Conservation (phyloP, 83 land plant species). For the Picea mariana region DNA sequence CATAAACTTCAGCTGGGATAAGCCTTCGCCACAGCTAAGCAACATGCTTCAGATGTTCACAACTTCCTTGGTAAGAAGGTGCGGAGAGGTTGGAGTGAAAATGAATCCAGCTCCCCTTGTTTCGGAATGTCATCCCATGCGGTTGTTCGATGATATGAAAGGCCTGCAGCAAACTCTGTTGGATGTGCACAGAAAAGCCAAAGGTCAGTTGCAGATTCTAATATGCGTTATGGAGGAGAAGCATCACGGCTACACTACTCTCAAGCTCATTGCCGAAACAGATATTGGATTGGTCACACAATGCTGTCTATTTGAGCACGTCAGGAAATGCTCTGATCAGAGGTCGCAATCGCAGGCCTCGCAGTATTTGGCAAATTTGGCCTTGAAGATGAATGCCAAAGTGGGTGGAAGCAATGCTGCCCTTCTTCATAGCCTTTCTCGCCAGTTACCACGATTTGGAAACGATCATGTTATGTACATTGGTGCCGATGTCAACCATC, state of each 20-base stretch:
- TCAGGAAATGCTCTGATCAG: constrained; percentile 34
- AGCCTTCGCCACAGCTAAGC: not conserved
- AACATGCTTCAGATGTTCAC: not conserved
- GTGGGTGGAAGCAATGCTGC: constrained; percentile 29
- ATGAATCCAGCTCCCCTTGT: constrained; percentile 24
- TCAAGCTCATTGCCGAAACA: constrained; percentile 71
- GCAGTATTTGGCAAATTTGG: constrained; percentile 74
- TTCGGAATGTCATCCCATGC: constrained; percentile 10
- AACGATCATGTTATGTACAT: not conserved
- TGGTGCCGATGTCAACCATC: too few relatives aligned
- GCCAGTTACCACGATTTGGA: constrained; percentile 27
- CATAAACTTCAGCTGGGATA: too few relatives aligned
- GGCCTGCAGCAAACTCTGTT: constrained; percentile 23
- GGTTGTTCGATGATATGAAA: constrained; percentile 9
- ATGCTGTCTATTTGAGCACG: constrained; percentile 58
- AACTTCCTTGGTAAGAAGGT: constrained; percentile 7
- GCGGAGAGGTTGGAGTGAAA: constrained; percentile 28
- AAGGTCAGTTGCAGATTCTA: constrained; percentile 30
- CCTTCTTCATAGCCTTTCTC: constrained; percentile 53
- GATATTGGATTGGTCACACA: constrained; percentile 71
- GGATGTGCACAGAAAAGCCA: constrained; percentile 5
- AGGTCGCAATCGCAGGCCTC: too few relatives aligned
- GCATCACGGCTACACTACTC: constrained; percentile 53
- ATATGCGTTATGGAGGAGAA: constrained; percentile 48
- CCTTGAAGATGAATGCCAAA: constrained; percentile 78